Percentiles rank a stretch among this genome's conserved stretches.
Evolutionary conservation across 139 green algal genomes (phyloP).

Genomic region (Gonium pectorale): DNA sequence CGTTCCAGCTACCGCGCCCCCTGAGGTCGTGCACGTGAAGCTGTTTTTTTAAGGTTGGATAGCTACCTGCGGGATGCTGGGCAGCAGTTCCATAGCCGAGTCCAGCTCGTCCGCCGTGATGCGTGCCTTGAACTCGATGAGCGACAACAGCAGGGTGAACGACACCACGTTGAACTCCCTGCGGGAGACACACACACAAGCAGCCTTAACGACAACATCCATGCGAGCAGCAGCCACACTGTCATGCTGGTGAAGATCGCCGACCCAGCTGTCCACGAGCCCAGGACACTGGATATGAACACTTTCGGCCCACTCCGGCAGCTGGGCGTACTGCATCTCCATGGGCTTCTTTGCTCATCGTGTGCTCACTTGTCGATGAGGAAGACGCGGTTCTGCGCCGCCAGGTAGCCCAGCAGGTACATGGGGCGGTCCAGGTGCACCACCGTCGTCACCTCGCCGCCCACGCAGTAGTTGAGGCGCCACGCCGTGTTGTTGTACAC

Average conservation of each 20-base stretch:
- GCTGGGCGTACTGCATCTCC: too few relatives aligned
- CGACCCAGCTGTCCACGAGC: too few relatives aligned
- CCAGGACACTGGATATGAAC: too few relatives aligned
- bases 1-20: too few relatives aligned
- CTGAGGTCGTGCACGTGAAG: too few relatives aligned
- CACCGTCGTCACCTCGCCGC: conserved; percentile 96
- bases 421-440: conserved; percentile 97
- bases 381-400: conserved; percentile 90
- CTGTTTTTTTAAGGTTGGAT: too few relatives aligned
- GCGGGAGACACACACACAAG: neutral
- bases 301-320: too few relatives aligned
- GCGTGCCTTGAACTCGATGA: conserved; percentile 97
- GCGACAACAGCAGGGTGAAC: conserved; percentile 94
- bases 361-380: conserved; percentile 90
- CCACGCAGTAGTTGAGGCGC: conserved; percentile 98
- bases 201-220: too few relatives aligned
- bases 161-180: conserved; percentile 80
- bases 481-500: conserved; percentile 97
- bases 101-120: conserved; percentile 69
- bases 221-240: too few relatives aligned
- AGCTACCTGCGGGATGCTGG: conserved; percentile 64
- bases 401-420: conserved; percentile 98
- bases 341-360: neutral
- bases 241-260: too few relatives aligned
- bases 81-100: conserved; percentile 64